These are phyloP conservation scores for Morella rubra DNA, from an alignment of 306 rosid genomes.

Conservation along the genomic window DNA sequence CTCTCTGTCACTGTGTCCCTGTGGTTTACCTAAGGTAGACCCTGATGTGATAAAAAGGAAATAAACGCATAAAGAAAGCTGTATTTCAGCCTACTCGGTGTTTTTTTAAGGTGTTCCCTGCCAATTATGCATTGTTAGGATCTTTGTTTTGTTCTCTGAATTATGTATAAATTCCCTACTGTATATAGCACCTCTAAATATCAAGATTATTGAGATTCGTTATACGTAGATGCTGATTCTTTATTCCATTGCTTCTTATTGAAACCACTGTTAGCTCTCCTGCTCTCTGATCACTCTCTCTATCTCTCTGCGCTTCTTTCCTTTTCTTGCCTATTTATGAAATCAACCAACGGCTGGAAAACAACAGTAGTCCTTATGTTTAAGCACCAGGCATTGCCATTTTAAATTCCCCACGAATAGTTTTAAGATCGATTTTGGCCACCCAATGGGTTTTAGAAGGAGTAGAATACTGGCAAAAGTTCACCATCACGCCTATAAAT, in stretches of 20 bases:
- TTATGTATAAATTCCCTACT: constrained; percentile 7
- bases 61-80: neutral
- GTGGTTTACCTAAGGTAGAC: neutral
- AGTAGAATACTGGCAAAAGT: neutral
- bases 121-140: neutral
- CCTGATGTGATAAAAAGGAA: neutral
- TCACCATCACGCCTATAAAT: neutral
- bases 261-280: neutral
- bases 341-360: neutral
- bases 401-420: neutral
- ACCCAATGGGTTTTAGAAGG: neutral
- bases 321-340: neutral
- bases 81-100: neutral
- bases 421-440: neutral
- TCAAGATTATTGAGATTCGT: neutral
- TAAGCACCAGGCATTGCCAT: neutral
- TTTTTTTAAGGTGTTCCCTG: neutral
- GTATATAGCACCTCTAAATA: neutral
- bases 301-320: neutral
- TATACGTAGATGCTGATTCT: neutral
- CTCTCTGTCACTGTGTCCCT: constrained; percentile 3
- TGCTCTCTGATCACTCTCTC: neutral
- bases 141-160: constrained; percentile 5
- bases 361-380: neutral
- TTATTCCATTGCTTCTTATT: neutral